These are phyloP conservation scores for Avena atlantica DNA, from an alignment of 176 grass and related monocot genomes.

Conservation along the genomic window DNA sequence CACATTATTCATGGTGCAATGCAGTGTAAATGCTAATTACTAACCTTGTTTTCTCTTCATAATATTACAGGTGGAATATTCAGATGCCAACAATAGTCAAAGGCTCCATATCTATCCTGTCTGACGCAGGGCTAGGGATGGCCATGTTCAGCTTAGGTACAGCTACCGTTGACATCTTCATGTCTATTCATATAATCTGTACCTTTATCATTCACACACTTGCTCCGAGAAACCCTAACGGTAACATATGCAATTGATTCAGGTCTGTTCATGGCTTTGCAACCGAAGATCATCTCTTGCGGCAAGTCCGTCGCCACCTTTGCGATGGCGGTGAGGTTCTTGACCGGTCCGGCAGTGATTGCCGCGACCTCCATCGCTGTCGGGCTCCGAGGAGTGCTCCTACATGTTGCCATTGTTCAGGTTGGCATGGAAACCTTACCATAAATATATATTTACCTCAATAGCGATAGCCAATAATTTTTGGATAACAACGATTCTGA, in stretches of 20 bases:
- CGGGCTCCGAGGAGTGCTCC: conserved; percentile 78
- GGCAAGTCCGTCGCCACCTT: conserved; percentile 87
- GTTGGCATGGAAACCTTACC: conserved; percentile 1
- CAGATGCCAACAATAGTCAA: conserved; percentile 97
- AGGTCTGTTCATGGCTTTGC: conserved; percentile 98
- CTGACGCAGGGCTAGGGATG: conserved; percentile 93
- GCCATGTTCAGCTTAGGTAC: conserved; percentile 99
- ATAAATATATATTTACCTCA: neutral
- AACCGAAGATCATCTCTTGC: conserved; percentile 91
- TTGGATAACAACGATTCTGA: neutral
- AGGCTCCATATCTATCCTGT: conserved; percentile 91
- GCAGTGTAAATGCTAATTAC: neutral
- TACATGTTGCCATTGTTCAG: conserved; percentile 96
- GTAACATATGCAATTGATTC: neutral
- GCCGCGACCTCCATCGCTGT: conserved; percentile 76
- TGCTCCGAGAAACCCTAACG: conserved; percentile 20
- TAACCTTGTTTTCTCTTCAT: neutral
- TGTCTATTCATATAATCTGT: neutral
- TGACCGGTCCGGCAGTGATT: conserved; percentile 85
- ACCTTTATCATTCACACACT: neutral
- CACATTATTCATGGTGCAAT: neutral
- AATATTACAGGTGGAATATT: conserved; percentile 76
- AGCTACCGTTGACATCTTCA: neutral
- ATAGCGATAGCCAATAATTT: neutral
- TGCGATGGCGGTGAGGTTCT: conserved; percentile 91